Conservation (phyloP, 768 basidiomycete genomes). For the Boletus huronensis region DNA sequence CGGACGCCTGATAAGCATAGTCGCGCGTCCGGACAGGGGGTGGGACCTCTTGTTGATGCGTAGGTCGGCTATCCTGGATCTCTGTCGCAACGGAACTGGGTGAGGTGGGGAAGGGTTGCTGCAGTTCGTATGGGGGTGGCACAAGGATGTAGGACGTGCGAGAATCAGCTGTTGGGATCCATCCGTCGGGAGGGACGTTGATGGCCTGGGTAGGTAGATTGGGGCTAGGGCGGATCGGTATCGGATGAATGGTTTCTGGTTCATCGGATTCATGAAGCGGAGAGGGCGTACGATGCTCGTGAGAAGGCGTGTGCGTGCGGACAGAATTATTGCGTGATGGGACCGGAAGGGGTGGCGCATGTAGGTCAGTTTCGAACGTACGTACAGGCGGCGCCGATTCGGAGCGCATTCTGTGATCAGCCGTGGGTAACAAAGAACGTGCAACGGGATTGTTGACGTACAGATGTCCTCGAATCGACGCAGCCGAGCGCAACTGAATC, state of each 20-base stretch:
- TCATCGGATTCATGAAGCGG: slow-evolving; percentile 6
- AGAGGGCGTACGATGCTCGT: slow-evolving; percentile 11
- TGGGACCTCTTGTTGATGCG: slow-evolving; percentile 12
- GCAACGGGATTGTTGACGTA: slow-evolving; percentile 18
- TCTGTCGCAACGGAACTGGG: slow-evolving; percentile 16
- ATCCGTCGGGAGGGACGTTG: slow-evolving; percentile 21
- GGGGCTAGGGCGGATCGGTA: slow-evolving; percentile 25
- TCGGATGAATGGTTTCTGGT: slow-evolving; percentile 29
- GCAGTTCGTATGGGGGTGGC: slow-evolving; percentile 22
- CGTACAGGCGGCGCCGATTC: slow-evolving; percentile 29
- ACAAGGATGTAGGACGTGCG: slow-evolving; percentile 22
- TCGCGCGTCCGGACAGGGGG: slow-evolving; percentile 29
- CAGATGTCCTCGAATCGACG: slow-evolving; percentile 18
- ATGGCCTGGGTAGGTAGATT: slow-evolving; percentile 4
- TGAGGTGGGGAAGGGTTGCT: slow-evolving; percentile 11
- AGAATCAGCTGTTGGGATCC: slow-evolving; percentile 30
- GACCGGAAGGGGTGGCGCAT: slow-evolving; percentile 21
- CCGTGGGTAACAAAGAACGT: slow-evolving; percentile 10
- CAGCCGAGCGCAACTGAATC: slow-evolving; percentile 11
- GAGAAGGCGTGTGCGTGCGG: slow-evolving; percentile 21
- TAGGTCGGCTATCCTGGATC: slow-evolving; percentile 7
- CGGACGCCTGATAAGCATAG: slow-evolving; percentile 25
- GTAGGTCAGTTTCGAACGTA: slow-evolving; percentile 13
- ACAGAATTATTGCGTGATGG: slow-evolving; percentile 16
- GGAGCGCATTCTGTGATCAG: slow-evolving; percentile 21